phyloP scores from a whole-genome alignment of 257 asterid species.

The Fraxinus quadrangulata region DNA sequence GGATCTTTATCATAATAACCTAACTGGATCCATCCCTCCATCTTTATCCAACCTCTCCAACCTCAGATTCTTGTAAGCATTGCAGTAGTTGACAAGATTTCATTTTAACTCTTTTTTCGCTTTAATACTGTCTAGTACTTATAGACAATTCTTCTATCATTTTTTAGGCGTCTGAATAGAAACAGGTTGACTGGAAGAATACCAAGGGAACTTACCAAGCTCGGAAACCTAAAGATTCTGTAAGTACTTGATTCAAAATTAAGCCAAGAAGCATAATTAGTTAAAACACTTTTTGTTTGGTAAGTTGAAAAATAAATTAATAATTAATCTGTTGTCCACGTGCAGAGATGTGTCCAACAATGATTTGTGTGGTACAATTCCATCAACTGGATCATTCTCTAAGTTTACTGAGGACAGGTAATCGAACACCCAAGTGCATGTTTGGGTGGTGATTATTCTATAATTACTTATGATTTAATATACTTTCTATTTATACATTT shows the following conservation, averaged over 20 bases:
- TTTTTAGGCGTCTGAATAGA: constrained; percentile 53
- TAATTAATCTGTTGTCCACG: neutral
- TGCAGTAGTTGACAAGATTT: no score
- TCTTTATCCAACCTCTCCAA: constrained; percentile 50
- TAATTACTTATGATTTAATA: no score
- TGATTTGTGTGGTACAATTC: constrained; percentile 62
- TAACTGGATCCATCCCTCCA: constrained; percentile 55
- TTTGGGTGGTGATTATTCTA: no score
- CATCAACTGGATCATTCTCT: constrained; percentile 58
- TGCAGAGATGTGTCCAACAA: constrained; percentile 67
- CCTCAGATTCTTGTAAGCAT: constrained; percentile 54
- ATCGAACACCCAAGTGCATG: no score
- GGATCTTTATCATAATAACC: constrained; percentile 61
- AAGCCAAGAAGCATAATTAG: no score
- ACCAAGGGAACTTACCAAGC: constrained; percentile 61
- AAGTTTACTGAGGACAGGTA: constrained; percentile 60
- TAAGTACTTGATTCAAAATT: constrained; percentile 26
- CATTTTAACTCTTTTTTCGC: no score
- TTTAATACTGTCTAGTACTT: no score
- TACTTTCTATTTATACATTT: no score
- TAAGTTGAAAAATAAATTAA: neutral
- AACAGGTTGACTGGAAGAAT: constrained; percentile 60
- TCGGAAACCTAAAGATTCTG: constrained; percentile 62
- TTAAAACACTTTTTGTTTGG: no score
- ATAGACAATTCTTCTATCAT: neutral